These are phyloP conservation scores for Fusarium sp. DNA, from an alignment of 2,329 filamentous ascomycete genomes.

Conservation along the genomic window DNA sequence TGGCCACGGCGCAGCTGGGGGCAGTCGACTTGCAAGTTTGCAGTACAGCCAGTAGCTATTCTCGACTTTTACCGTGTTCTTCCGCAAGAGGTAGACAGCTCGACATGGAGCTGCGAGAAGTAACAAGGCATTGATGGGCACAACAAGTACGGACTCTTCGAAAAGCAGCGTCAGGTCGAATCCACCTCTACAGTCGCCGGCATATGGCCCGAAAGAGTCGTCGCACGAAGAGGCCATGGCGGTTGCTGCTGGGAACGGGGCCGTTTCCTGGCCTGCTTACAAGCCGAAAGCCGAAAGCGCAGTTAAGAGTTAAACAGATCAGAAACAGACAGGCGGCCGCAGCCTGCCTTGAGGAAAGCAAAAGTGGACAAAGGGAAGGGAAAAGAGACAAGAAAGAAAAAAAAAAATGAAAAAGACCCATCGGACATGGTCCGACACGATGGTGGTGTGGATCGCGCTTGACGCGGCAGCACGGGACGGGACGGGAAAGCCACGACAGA, in stretches of 20 bases:
- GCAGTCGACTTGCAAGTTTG: slow-evolving; percentile 37
- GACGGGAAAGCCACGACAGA: background rate
- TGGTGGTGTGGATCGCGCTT: slow-evolving; percentile 1
- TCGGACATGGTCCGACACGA: background rate
- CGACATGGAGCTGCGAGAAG: slow-evolving; percentile 49
- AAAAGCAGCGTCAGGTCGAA: slow-evolving; percentile 67
- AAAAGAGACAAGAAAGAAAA: background rate
- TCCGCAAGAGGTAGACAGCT: slow-evolving; percentile 33
- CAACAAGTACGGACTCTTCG: slow-evolving; percentile 53
- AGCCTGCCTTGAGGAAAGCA: background rate
- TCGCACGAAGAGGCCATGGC: slow-evolving; percentile 33
- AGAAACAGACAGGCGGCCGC: background rate
- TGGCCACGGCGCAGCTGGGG: background rate
- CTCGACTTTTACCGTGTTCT: slow-evolving; percentile 40
- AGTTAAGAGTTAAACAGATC: background rate
- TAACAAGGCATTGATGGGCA: slow-evolving; percentile 47
- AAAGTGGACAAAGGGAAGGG: background rate
- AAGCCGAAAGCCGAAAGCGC: slow-evolving; percentile 7
- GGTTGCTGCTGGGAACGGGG: background rate
- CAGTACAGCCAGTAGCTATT: slow-evolving; percentile 33
- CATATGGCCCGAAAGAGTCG: slow-evolving; percentile 41
- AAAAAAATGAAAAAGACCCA: slow-evolving; percentile 3
- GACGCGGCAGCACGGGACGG: slow-evolving; percentile 5
- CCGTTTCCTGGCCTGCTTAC: background rate
- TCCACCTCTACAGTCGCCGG: slow-evolving; percentile 54